Evolutionary conservation across 805 yeast genomes (phyloP).

Genomic region (Huiozyma sinensis): DNA sequence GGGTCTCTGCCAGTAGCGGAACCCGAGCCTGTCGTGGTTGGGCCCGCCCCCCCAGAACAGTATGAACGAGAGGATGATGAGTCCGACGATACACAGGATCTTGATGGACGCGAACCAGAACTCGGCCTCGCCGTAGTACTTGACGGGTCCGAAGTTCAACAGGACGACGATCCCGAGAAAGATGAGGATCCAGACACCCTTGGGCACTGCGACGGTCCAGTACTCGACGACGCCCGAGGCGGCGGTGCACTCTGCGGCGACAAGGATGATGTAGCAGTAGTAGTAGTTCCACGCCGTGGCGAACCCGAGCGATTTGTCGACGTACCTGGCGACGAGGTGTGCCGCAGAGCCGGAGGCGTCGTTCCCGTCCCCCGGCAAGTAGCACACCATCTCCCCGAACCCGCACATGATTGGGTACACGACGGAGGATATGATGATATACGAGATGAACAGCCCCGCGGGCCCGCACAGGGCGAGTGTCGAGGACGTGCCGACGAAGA

Average conservation of each 20-base stretch:
- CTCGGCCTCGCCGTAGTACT: constrained; percentile 34
- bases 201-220: constrained; percentile 42
- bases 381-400: constrained; percentile 60
- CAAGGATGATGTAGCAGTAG: constrained; percentile 37
- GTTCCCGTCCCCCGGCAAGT: constrained; percentile 41
- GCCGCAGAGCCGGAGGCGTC: constrained; percentile 42
- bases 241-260: constrained; percentile 55
- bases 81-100: constrained; percentile 35
- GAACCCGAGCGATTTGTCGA: constrained; percentile 48
- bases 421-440: constrained; percentile 49
- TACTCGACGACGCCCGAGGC: constrained; percentile 52
- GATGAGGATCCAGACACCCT: constrained; percentile 51
- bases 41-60: constrained; percentile 43
- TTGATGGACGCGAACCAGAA: constrained; percentile 35
- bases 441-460: constrained; percentile 53
- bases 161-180: constrained; percentile 38
- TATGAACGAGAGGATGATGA: constrained; percentile 35
- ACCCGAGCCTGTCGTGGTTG: constrained; percentile 45
- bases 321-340: constrained; percentile 47
- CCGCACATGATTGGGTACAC: constrained; percentile 57
- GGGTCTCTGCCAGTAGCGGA: constrained; percentile 55
- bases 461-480: constrained; percentile 62
- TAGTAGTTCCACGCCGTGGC: constrained; percentile 52
- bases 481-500: constrained; percentile 63
- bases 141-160: constrained; percentile 43